These are phyloP conservation scores for Phialemoniopsis sp. DNA, from an alignment of 2,329 filamentous ascomycete genomes.

Conservation along the genomic window DNA sequence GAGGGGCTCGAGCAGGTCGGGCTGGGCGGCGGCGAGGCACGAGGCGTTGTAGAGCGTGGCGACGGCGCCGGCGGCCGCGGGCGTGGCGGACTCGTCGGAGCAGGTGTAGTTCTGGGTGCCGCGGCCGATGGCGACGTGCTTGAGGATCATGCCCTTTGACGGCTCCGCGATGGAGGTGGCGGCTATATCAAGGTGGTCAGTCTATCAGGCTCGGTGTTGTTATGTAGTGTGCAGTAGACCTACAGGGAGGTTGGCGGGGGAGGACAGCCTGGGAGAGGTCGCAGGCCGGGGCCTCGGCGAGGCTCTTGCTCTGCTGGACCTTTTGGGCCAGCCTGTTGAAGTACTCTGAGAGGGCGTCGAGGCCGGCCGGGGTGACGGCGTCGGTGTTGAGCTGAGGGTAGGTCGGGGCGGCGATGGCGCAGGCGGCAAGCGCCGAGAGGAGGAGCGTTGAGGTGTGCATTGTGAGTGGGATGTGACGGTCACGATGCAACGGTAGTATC, in stretches of 20 bases:
- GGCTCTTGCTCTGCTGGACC: constrained; percentile 40
- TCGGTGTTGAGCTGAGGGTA: constrained; percentile 39
- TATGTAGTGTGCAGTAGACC: too few relatives aligned
- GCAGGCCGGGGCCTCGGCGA: constrained; percentile 40
- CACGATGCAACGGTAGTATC: constrained; percentile 4
- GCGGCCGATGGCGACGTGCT: constrained; percentile 80
- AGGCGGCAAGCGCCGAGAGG: constrained; percentile 39
- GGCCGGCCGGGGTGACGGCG: constrained; percentile 30
- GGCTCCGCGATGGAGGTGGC: constrained; percentile 51
- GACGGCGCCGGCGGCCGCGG: constrained; percentile 66
- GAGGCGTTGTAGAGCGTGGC: constrained; percentile 86
- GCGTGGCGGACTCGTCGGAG: constrained; percentile 55
- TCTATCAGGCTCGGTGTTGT: too few relatives aligned
- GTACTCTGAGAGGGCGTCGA: constrained; percentile 51
- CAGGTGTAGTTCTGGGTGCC: constrained; percentile 96
- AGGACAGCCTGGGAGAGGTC: constrained; percentile 49
- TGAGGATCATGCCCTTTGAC: constrained; percentile 56
- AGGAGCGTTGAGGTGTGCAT: constrained; percentile 50
- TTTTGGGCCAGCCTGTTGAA: constrained; percentile 57
- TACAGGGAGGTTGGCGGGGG: constrained; percentile 37
- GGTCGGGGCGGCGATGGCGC: constrained; percentile 38
- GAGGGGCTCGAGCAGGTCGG: constrained; percentile 61
- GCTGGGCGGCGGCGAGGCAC: constrained; percentile 69
- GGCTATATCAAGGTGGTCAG: too few relatives aligned
- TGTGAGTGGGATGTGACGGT: too few relatives aligned